These are phyloP conservation scores for Nitzschia sp. DNA, from an alignment of 108 stramenopile genomes.

Conservation along the genomic window DNA sequence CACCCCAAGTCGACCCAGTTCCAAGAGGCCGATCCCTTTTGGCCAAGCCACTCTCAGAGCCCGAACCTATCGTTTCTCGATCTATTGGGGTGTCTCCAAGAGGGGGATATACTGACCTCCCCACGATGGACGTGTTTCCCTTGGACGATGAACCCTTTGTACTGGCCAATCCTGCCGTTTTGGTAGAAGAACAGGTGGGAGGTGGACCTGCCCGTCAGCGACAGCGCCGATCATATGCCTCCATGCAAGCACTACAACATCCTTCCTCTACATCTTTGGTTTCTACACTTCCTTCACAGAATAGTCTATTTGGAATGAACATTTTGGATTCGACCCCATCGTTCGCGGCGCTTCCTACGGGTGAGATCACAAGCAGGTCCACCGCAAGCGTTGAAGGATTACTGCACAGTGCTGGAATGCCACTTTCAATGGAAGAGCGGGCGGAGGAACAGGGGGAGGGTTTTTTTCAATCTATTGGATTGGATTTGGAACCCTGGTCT, in stretches of 20 bases:
- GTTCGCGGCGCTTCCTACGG: too few relatives aligned
- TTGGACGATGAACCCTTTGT: constrained; percentile 25
- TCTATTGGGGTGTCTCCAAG: too few relatives aligned
- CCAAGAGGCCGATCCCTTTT: too few relatives aligned
- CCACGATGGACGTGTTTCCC: too few relatives aligned
- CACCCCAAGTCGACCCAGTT: neutral
- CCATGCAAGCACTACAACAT: constrained; percentile 2
- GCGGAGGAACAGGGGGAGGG: neutral
- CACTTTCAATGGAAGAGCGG: too few relatives aligned
- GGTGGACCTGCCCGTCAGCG: constrained; percentile 21
- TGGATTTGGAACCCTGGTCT: constrained; percentile 8
- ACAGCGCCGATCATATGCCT: constrained; percentile 21
- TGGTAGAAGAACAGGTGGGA: constrained; percentile 19
- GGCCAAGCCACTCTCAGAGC: constrained; percentile 13
- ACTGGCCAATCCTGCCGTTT: constrained; percentile 16
- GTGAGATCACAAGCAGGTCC: too few relatives aligned
- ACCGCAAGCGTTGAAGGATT: too few relatives aligned
- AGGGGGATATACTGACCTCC: too few relatives aligned
- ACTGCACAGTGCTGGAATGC: too few relatives aligned
- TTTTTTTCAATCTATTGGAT: constrained; percentile 5
- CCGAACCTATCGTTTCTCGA: neutral
- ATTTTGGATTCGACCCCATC: too few relatives aligned
- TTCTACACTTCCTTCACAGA: constrained; percentile 10
- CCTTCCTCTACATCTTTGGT: constrained; percentile 4
- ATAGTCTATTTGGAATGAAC: neutral